Conservation (phyloP, 805 yeast species). For the Debaryomyces hansenii region DNA sequence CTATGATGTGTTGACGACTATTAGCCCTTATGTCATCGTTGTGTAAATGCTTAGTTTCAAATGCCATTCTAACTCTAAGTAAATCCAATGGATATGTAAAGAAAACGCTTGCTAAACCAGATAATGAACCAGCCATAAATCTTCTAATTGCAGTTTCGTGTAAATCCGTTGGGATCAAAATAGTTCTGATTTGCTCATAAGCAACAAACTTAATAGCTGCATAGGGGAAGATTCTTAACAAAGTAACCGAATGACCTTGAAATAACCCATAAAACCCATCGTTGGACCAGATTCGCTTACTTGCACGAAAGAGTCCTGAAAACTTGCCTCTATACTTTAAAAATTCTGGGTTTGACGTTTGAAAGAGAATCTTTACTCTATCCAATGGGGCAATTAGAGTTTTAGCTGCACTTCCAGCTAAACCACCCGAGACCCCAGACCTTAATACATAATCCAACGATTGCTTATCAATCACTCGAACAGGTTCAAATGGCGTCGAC, state of each 20-base stretch:
- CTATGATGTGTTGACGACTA: constrained; percentile 20
- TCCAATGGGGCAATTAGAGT: constrained; percentile 94
- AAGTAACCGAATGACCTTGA: constrained; percentile 95
- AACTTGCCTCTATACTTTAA: constrained; percentile 76
- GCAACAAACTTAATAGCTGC: constrained; percentile 97
- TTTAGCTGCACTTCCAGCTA: constrained; percentile 95
- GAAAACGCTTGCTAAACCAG: constrained; percentile 85
- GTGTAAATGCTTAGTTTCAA: constrained; percentile 56
- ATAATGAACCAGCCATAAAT: constrained; percentile 82
- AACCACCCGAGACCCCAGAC: constrained; percentile 91
- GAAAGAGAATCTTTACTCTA: constrained; percentile 91
- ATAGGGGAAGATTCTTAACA: constrained; percentile 89
- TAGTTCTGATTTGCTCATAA: constrained; percentile 84
- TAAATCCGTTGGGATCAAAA: constrained; percentile 70
- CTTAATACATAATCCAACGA: constrained; percentile 76
- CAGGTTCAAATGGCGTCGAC: constrained; percentile 26
- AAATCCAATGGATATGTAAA: constrained; percentile 91
- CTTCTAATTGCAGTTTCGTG: constrained; percentile 83
- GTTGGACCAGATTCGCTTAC: constrained; percentile 56
- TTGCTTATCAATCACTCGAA: constrained; percentile 58
- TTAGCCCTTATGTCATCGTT: constrained; percentile 12
- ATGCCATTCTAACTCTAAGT: constrained; percentile 88
- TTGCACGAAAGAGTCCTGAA: constrained; percentile 74
- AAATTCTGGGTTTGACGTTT: constrained; percentile 91
- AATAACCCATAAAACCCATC: constrained; percentile 83